Evolutionary conservation across 345 rosid species (phyloP).

Genomic region (Ricinus communis): DNA sequence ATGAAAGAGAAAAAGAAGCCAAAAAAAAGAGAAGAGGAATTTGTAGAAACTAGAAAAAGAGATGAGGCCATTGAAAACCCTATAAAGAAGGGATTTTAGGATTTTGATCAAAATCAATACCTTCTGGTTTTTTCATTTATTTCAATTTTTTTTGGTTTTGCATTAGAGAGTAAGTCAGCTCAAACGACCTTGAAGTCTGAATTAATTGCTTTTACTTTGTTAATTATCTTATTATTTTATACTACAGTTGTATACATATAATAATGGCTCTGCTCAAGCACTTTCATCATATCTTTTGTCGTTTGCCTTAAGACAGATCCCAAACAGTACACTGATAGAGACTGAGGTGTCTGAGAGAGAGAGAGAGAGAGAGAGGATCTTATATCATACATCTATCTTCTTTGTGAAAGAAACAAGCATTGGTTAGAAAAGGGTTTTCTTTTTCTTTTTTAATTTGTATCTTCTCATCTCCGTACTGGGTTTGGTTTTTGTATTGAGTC

Average conservation of each 20-base stretch:
- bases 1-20: neutral
- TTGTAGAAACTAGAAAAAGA: neutral
- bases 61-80: neutral
- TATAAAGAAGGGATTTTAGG: neutral
- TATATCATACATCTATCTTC: neutral
- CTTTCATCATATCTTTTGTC: slow-evolving; percentile 11
- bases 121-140: neutral
- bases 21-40: neutral
- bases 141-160: neutral
- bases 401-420: neutral
- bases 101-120: neutral
- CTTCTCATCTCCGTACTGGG: slow-evolving; percentile 21
- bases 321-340: slow-evolving; percentile 6
- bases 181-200: no score
- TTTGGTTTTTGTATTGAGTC: slow-evolving; percentile 7
- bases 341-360: neutral
- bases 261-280: neutral
- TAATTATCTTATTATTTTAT: no score
- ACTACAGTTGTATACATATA: neutral
- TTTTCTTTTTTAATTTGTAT: neutral
- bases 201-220: no score
- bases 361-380: slow-evolving; percentile 18
- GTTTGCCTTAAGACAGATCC: slow-evolving; percentile 28
- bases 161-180: no score
- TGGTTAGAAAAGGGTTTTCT: slow-evolving; percentile 10